Evolutionary conservation across 73 alveolate genomes (phyloP).

Genomic region (Paramecium bursaria): DNA sequence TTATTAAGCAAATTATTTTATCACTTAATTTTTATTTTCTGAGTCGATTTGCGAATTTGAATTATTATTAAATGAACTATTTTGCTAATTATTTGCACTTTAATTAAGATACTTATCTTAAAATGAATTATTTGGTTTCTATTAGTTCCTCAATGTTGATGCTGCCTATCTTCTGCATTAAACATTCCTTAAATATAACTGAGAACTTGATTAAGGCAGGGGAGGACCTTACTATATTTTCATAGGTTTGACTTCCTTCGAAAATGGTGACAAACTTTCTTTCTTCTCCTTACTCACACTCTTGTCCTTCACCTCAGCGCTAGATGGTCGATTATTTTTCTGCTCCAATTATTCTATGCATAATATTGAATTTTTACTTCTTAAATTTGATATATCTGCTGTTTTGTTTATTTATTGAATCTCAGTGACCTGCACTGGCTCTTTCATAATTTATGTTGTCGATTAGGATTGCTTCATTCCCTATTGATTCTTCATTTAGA

Average conservation of each 20-base stretch:
- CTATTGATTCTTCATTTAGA: slow-evolving; percentile 2
- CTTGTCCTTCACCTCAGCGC: slow-evolving; percentile 34
- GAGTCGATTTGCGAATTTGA: slow-evolving; percentile 32
- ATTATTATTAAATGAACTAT: slow-evolving; percentile 52
- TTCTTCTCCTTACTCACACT: background rate
- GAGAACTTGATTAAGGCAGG: slow-evolving; percentile 53
- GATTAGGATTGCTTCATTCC: slow-evolving; percentile 36
- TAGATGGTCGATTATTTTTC: slow-evolving; percentile 4
- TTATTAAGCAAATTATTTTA: background rate
- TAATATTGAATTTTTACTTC: slow-evolving; percentile 16
- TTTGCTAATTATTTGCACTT: slow-evolving; percentile 35
- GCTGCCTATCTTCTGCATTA: slow-evolving; percentile 60
- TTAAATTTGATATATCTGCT: background rate
- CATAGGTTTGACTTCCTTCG: background rate
- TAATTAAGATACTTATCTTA: slow-evolving; percentile 54
- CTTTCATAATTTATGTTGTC: background rate
- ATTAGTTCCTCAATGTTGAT: slow-evolving; percentile 32
- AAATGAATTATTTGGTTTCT: slow-evolving; percentile 52
- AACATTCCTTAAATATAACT: slow-evolving; percentile 43
- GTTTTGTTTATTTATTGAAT: background rate
- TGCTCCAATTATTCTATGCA: background rate
- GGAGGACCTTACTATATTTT: slow-evolving; percentile 16
- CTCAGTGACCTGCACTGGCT: background rate
- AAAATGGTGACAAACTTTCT: slow-evolving; percentile 49
- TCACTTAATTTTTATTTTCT: background rate